Evolutionary conservation across 2,329 filamentous ascomycete genomes (phyloP), one percentile per base, ranked within the genome.

Genomic region (Talaromyces sp.): DNA sequence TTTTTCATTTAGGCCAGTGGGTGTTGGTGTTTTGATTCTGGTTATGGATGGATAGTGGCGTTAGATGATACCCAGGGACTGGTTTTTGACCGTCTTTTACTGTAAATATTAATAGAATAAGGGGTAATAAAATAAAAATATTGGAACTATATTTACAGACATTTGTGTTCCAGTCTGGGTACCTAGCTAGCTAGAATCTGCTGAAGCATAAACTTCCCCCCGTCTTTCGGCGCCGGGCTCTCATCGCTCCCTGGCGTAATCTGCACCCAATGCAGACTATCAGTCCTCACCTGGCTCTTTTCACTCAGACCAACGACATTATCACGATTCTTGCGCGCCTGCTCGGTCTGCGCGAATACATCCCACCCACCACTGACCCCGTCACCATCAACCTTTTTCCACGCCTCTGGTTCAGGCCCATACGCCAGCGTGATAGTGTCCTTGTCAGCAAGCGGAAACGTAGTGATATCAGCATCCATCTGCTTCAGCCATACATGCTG

Each of bases 401-500:
- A 64, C 10, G 19, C 10, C 19, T 46, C 46, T 9, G 60, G 58
- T 2, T 59, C 46, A n/a, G 38, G 55, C 2, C 62, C 60, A 41
- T 41, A 56, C 7, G 55, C 32, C 14, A 64, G 46, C 3, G 55
- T 17, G 11, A 64, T 29, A 11, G 55, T n/a, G 4, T n/a, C n/a
- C n/a, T 4, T 32, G 2, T 58, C 43, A 10, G 38, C 26, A 19
- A 62, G 50, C 3, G 60, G 53, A 7, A 64, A 21, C 4, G 57
- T 50, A 26, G 27, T 24, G 19, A 64, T 41, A 54, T 64, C 62
- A 26, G 55, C 19, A 29, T 64, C 50, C 31, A 64, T 3, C 54
- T 60, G 58, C 27, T 50, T 41, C 13, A 64, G 60, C 60, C 41
- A 58, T 3, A 50, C 53, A 54, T 64, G 62, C 50, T 60, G 55